Conservation (phyloP, 2,329 filamentous ascomycete species). For the Tolypocladium guangdongense region DNA sequence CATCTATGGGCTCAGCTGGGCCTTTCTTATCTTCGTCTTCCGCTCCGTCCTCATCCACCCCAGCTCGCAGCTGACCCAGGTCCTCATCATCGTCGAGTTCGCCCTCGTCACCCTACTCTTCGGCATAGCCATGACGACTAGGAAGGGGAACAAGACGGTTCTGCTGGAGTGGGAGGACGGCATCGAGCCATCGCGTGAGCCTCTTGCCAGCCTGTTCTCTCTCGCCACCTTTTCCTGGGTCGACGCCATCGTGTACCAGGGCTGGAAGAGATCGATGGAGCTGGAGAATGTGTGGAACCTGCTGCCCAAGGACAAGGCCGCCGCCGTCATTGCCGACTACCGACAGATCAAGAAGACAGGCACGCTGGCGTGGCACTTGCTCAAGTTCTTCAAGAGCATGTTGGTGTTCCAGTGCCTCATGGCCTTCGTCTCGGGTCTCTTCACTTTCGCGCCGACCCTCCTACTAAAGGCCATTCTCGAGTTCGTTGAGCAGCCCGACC, state of each 20-base stretch:
- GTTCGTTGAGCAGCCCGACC: constrained; percentile 76
- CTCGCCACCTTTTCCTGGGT: constrained; percentile 85
- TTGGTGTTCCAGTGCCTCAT: constrained; percentile 70
- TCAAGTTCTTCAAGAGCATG: constrained; percentile 71
- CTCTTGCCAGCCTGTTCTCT: constrained; percentile 79
- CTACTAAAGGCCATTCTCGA: constrained; percentile 85
- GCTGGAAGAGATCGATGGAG: constrained; percentile 76
- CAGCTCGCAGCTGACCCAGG: constrained; percentile 47
- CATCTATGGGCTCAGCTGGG: constrained; percentile 76
- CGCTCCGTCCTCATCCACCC: constrained; percentile 78
- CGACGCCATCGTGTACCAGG: constrained; percentile 77
- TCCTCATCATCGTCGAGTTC: constrained; percentile 65
- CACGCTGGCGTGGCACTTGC: constrained; percentile 65
- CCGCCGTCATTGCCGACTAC: constrained; percentile 68
- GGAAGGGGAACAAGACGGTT: constrained; percentile 86
- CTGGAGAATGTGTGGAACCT: constrained; percentile 88
- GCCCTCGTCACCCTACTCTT: constrained; percentile 63
- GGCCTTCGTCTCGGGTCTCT: constrained; percentile 67
- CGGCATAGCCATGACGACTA: constrained; percentile 64
- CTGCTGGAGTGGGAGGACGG: constrained; percentile 81
- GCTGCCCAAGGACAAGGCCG: constrained; percentile 77
- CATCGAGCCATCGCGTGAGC: constrained; percentile 77
- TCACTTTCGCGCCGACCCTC: constrained; percentile 86
- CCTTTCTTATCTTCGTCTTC: constrained; percentile 65
- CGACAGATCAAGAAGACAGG: constrained; percentile 76